Evolutionary conservation across 2,329 filamentous ascomycete genomes (phyloP), one percentile per base, ranked within the genome.

Genomic region (Monascus ruber): DNA sequence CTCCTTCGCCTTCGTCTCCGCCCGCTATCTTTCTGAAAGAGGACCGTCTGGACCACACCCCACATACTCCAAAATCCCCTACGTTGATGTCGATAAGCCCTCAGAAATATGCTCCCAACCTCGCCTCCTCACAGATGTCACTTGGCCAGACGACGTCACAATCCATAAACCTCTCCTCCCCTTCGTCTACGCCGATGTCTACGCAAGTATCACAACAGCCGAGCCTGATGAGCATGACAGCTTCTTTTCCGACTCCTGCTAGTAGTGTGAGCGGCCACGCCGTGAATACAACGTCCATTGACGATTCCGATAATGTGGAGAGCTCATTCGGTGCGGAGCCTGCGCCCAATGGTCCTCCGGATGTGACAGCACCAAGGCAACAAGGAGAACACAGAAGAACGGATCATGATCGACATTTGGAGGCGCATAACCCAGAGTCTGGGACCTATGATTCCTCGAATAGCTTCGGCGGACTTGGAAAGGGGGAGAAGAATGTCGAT

Each of bases 31-130:
- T 53, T 48, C 45, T 60, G 35, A 67, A 67, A 53, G 58, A 56
- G 49, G 56, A 47, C 45, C 49, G 55, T 38, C 55, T 50, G 47
- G 58, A 56, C 42, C 53, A 56, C 40, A 54, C 53, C 27, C 60
- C 60, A 29, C 59, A 61, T 42, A 60, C 60, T 31, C 60, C 60
- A 47, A 63, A 58, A 53, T 67, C 64, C 44, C 59, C 63, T 64
- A 62, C 63, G 58, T 69, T 66, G 59, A 70, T 70, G 67, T 69
- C 66, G 60, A 63, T 67, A 55, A 64, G 62, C 51, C 60, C 65
- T 53, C 63, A 62, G 54, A 68, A 62, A 51, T 63, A 70, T 70
- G 67, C 60, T 58, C 60, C 63, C 52, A 57, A 59, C 50, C 61
- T 65, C 54, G 54, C 58, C 56, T 58, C 64, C 50, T 55, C 59